Conservation (phyloP, 495 filamentous ascomycete species). For the Saxophila tyrrhenica region DNA sequence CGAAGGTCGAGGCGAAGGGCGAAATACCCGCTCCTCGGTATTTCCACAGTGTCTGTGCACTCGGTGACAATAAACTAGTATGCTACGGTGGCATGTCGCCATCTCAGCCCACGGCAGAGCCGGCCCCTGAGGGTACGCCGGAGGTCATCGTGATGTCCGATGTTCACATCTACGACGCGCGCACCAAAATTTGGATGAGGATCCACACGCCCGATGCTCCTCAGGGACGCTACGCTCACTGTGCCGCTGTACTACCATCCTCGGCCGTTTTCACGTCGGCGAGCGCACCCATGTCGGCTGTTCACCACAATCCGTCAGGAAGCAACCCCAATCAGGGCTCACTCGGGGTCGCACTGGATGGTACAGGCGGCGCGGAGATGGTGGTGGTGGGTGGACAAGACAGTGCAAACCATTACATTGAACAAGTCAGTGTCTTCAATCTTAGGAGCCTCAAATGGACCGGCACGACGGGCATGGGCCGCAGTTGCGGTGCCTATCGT, state of each 20-base stretch:
- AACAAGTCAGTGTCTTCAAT: slow-evolving; percentile 97
- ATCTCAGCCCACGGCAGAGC: slow-evolving; percentile 35
- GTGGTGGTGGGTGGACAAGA: slow-evolving; percentile 94
- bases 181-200: slow-evolving; percentile 70
- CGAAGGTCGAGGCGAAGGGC: slow-evolving; percentile 69
- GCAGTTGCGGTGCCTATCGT: slow-evolving; percentile 89
- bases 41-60: slow-evolving; percentile 87
- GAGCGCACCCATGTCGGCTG: slow-evolving; percentile 68
- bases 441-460: slow-evolving; percentile 94
- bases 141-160: slow-evolving; percentile 97
- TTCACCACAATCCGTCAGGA: slow-evolving; percentile 76
- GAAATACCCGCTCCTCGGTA: slow-evolving; percentile 85
- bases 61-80: slow-evolving; percentile 91
- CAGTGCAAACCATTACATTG: slow-evolving; percentile 95
- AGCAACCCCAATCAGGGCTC: slow-evolving; percentile 71
- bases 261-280: slow-evolving; percentile 74
- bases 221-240: slow-evolving; percentile 92
- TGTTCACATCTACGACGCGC: slow-evolving; percentile 92
- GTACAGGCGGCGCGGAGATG: slow-evolving; percentile 90
- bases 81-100: slow-evolving; percentile 98
- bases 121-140: slow-evolving; percentile 54
- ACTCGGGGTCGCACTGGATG: slow-evolving; percentile 78
- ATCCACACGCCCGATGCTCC: slow-evolving; percentile 63
- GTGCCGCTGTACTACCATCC: slow-evolving; percentile 83
- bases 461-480: slow-evolving; percentile 67